Evolutionary conservation across 1,284 basidiomycete genomes (phyloP), one percentile per base, ranked within the genome.

Genomic region (Ceratobasidium sp.): DNA sequence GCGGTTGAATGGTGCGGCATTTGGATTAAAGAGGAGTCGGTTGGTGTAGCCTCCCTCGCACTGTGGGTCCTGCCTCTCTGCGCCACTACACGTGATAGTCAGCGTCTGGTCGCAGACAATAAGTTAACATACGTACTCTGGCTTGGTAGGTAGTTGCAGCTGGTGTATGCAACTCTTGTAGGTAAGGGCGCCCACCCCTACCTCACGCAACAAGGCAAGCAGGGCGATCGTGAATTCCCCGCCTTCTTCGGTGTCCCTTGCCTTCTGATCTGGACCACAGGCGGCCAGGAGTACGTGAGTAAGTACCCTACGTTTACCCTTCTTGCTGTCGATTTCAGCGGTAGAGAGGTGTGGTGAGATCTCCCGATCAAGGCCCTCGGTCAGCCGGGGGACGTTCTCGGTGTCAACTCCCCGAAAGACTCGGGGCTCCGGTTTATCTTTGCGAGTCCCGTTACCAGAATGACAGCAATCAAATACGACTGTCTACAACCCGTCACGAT

Each of bases 391-490:
- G 22, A 33, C 29, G 31, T 64, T 15, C 15, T 31, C 19, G 27
- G 48, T 24, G 11, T 48, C 29, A 24, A 64, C 59, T 14, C 36
- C 27, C 2, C 29, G 57, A 33, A 27, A 15, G 45, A 11, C 17
- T n/a, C 7, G 19, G 2, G 5, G 17, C 15, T 14, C 27, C 8
- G 29, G 14, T 1, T 45, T n/a, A 22, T 7, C 59, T 45, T n/a
- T n/a, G n/a, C 59, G 59, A 11, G 59, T 24, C 0, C 31, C 53
- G 24, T n/a, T 54, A 11, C 19, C 36, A 6, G 66, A 57, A 47
- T 69, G 66, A 19, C 66, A 69, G 29, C 53, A 67, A 22, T 67
- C 65, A 22, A 67, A 67, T 11, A 67, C 54, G 9, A 67, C 65
- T 5, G 50, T 54, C 65, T 67, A n/a, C 22, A 4, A 15, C n/a